These are phyloP conservation scores for Penicillium cinerascens DNA, from an alignment of 495 filamentous ascomycete genomes.

Conservation along the genomic window DNA sequence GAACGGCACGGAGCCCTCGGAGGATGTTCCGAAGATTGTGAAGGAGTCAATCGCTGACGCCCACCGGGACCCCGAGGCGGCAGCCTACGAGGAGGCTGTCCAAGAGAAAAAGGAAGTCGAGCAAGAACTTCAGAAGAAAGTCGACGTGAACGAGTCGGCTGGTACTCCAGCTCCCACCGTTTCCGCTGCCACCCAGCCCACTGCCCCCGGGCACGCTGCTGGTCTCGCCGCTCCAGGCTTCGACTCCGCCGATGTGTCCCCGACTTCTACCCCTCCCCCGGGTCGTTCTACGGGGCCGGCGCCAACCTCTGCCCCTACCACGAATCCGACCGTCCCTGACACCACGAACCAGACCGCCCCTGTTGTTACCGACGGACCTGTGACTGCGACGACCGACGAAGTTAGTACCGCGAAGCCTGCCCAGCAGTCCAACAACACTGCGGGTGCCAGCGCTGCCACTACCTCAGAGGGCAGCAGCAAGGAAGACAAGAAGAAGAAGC, in stretches of 20 bases:
- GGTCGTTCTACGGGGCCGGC: conserved; percentile 13
- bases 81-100: conserved; percentile 62
- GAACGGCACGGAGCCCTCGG: conserved; percentile 37
- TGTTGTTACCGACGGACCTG: conserved; percentile 36
- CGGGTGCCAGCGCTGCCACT: conserved; percentile 7
- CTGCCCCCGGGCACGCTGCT: conserved; percentile 34
- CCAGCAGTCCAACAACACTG: conserved; percentile 13
- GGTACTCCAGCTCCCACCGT: conserved; percentile 53
- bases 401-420: conserved; percentile 19
- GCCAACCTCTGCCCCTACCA: not conserved
- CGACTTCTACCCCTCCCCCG: conserved; percentile 37
- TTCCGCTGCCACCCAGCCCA: conserved; percentile 40
- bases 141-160: conserved; percentile 43
- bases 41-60: conserved; percentile 68
- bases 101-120: conserved; percentile 77
- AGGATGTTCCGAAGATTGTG: conserved; percentile 65
- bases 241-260: conserved; percentile 42
- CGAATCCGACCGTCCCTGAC: conserved; percentile 20
- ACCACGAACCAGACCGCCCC: conserved; percentile 19
- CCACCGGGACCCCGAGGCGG: conserved; percentile 64
- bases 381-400: conserved; percentile 15
- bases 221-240: conserved; percentile 8
- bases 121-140: conserved; percentile 58
- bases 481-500: conserved; percentile 48
- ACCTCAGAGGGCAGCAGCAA: conserved; percentile 19